These are phyloP conservation scores for Nemania serpens DNA, from an alignment of 2,329 filamentous ascomycete species.

Conservation along the genomic window DNA sequence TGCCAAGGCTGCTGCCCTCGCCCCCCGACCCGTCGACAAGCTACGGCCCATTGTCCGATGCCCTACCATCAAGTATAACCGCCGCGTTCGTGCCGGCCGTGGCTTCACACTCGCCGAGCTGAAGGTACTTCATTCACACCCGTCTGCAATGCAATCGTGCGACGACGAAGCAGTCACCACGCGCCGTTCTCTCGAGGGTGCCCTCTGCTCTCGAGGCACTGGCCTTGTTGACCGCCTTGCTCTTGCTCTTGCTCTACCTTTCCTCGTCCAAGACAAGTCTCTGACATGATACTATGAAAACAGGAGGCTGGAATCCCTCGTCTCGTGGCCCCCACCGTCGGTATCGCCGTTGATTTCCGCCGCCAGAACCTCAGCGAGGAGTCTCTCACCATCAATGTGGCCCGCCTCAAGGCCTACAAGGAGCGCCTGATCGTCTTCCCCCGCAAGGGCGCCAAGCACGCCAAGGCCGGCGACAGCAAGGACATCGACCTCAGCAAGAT, in stretches of 20 bases:
- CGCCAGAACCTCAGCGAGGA: conserved; percentile 97
- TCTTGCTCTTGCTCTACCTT: background rate
- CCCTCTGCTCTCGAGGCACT: background rate
- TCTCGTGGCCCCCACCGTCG: conserved; percentile 92
- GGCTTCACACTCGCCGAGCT: conserved; percentile 97
- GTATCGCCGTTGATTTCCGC: conserved; percentile 95
- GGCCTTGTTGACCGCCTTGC: background rate
- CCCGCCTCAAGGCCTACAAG: conserved; percentile 97
- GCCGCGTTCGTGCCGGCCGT: conserved; percentile 92
- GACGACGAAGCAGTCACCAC: background rate
- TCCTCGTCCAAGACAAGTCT: conserved; percentile 19
- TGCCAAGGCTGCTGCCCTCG: conserved; percentile 92
- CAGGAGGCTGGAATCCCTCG: conserved; percentile 95
- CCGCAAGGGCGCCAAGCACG: conserved; percentile 82
- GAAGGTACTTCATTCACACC: conserved; percentile 69
- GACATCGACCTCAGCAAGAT: conserved; percentile 73
- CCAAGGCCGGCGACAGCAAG: conserved; percentile 91
- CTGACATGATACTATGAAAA: conserved; percentile 41
- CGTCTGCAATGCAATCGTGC: background rate
- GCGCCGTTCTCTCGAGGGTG: background rate
- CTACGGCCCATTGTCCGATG: conserved; percentile 95
- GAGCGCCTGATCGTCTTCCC: conserved; percentile 96
- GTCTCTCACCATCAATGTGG: conserved; percentile 91
- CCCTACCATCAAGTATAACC: conserved; percentile 99
- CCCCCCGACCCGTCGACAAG: conserved; percentile 96